phyloP scores from a whole-genome alignment of 495 filamentous ascomycete genomes.

The Hypoxylon fuscum region DNA sequence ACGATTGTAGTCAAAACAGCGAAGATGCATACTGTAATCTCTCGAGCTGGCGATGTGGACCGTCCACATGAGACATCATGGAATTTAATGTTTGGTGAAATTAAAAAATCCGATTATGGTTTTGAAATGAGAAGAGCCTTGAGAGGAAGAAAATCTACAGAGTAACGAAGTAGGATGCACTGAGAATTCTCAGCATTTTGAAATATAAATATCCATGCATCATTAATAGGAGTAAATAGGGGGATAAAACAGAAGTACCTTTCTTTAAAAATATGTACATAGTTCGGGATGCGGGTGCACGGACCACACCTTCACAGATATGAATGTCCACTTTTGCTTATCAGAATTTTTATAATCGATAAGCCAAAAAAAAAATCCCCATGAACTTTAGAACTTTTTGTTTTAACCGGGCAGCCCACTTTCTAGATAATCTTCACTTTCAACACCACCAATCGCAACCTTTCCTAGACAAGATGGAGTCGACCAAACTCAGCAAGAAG shows the following conservation, averaged over 20 bases:
- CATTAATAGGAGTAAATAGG: too few species aligned
- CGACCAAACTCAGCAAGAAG: slow-evolving; percentile 55
- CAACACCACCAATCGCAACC: slow-evolving; percentile 15
- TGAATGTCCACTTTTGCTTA: slow-evolving; percentile 2
- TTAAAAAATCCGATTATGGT: too few species aligned
- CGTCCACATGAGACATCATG: not conserved
- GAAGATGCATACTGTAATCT: not conserved
- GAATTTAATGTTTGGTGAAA: too few species aligned
- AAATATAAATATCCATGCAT: too few species aligned
- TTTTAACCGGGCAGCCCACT: slow-evolving; percentile 18
- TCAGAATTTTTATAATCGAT: slow-evolving; percentile 32
- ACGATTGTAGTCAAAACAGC: not conserved
- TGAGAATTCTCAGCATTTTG: too few species aligned
- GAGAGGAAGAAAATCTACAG: too few species aligned
- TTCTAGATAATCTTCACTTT: slow-evolving; percentile 9
- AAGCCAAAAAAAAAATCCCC: slow-evolving; percentile 33
- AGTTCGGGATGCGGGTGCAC: too few species aligned
- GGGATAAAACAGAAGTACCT: too few species aligned
- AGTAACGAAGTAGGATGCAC: too few species aligned
- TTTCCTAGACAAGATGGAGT: slow-evolving; percentile 46
- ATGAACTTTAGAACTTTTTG: not conserved
- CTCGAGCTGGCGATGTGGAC: not conserved
- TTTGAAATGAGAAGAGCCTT: too few species aligned
- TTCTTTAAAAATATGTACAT: too few species aligned
- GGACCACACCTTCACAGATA: not conserved